Evolutionary conservation across 2,329 filamentous ascomycete species (phyloP), one percentile per base, ranked within the genome.

Genomic region (Ceratocystiopsis brevicomis): DNA sequence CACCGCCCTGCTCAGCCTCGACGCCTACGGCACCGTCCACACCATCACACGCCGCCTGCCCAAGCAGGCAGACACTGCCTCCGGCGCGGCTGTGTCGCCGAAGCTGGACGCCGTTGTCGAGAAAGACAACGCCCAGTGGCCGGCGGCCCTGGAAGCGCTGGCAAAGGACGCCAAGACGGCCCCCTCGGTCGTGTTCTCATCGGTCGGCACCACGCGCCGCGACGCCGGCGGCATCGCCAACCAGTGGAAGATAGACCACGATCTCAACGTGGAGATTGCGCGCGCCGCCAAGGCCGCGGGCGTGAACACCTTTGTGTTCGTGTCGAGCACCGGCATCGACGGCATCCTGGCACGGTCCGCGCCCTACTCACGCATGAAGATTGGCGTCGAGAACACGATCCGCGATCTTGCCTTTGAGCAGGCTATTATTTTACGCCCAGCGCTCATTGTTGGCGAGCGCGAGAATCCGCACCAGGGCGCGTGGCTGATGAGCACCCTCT

Each of bases 181-280:
- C 57, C 71, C 10, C 0, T 76, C 81, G 0, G 64, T 81, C 50
- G 78, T 90, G 62, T 76, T 88, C 62, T 86, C 81, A 2, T 74
- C 74, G 1, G 69, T 95, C 1, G 88, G 79, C 45, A 94, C 85
- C 3, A 95, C 87, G 0, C 73, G 76, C 40, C 79, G 66, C 0
- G 67, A 69, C 13, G 86, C 85, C 0, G 87, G 87, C 48, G 68
- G 80, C 45, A 63, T 93, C 50, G 78, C 76, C 25, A 76, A 78
- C 48, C 88, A 95, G 62, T 81, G 84, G 63, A 81, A 82, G 56
- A 82, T 95, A 50, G 88, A 95, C 62, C 74, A 86, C 56, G 85
- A 90, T 55, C 67, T 94, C 38, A 93, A 93, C 60, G 59, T 92
- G 40, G 77, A 79, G 50, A 67, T 93, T 19, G 86, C 83, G 4